Conservation (phyloP, 2,329 filamentous ascomycete genomes). For the Penicillium nordicum region DNA sequence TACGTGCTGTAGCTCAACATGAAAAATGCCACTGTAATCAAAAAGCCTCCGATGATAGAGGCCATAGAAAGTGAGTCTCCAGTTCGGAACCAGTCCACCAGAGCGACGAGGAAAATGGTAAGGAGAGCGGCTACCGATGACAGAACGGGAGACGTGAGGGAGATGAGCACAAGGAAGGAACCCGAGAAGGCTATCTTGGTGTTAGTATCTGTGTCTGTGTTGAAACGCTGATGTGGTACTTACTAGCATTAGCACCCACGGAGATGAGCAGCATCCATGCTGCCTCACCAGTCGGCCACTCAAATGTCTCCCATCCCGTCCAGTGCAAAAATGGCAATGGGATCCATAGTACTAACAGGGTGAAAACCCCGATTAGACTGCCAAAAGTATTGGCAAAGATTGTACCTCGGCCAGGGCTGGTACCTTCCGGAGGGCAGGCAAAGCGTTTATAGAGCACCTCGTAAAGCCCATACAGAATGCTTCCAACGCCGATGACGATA, state of each 20-base stretch:
- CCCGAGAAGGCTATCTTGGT: constrained; percentile 68
- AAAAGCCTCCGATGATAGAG: constrained; percentile 73
- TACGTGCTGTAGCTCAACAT: constrained; percentile 89
- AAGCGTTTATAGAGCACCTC: constrained; percentile 94
- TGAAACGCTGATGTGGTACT: constrained; percentile 27
- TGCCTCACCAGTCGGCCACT: constrained; percentile 71
- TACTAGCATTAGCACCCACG: constrained; percentile 78
- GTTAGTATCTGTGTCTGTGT: not conserved
- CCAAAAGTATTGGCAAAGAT: constrained; percentile 94
- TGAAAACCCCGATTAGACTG: constrained; percentile 81
- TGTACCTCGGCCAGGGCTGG: constrained; percentile 79
- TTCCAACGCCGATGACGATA: constrained; percentile 84
- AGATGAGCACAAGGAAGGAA: constrained; percentile 88
- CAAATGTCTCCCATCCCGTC: constrained; percentile 75
- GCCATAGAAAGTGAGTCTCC: constrained; percentile 71
- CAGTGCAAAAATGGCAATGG: constrained; percentile 81
- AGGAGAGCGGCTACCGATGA: constrained; percentile 88
- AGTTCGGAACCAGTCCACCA: constrained; percentile 84
- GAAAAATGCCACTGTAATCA: constrained; percentile 87
- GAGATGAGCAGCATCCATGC: constrained; percentile 77
- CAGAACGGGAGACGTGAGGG: constrained; percentile 85
- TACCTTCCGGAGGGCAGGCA: constrained; percentile 89
- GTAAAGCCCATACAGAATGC: constrained; percentile 91
- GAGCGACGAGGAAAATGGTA: constrained; percentile 93
- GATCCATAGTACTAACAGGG: constrained; percentile 83